Evolutionary conservation across 129 eudicot species (phyloP), one percentile per base, ranked within the genome.

Genomic region (Artemisia argyi): DNA sequence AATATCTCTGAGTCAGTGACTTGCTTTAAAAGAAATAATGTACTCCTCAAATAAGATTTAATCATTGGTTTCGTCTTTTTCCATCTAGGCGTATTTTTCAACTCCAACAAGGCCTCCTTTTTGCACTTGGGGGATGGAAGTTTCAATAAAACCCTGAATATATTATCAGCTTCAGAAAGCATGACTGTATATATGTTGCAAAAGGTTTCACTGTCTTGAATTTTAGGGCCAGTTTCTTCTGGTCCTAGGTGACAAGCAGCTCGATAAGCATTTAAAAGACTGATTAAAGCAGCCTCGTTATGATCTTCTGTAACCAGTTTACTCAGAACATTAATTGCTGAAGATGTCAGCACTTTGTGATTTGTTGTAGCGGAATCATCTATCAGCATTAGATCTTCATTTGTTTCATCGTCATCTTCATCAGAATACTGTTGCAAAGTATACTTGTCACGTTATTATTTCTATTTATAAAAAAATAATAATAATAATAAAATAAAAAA

Each of bases 241-340:
- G 83, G 61, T 71, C 97, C 97, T 69, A 82, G 83, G 77, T 86
- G 99, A 78, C 96, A 95, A 49, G 94, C 99, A 60, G 93, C 85
- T 32, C 97, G 96, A 78, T 90, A 91, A 12, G 96, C 99, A 70
- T 95, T 95, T 51, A 95, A 65, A 6, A 95, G 86, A 77, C 81
- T 77, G 20, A 69, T 78, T 69, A 95, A 77, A 24, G 90, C 91
- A 48, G 88, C n/a, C 68, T 83, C 83, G 11, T n/a, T 84, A 57
- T 80, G 61, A 50, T 86, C 83, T 77, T 88, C 87, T 62, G 63
- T 86, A 62, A 80, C 77, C 65, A 80, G 78, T 79, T 88, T 77
- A 72, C 80, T 81, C 99, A 88, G 91, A n/a, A 74, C 64, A 68
- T 17, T 76, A 54, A 95, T 78, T 61, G 63, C 39, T 63, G 76